A percentile compares a stretch with the other conserved stretches of the same genome.
Evolutionary conservation across 2,329 filamentous ascomycete species (phyloP).

Genomic region (Colletotrichum scovillei): DNA sequence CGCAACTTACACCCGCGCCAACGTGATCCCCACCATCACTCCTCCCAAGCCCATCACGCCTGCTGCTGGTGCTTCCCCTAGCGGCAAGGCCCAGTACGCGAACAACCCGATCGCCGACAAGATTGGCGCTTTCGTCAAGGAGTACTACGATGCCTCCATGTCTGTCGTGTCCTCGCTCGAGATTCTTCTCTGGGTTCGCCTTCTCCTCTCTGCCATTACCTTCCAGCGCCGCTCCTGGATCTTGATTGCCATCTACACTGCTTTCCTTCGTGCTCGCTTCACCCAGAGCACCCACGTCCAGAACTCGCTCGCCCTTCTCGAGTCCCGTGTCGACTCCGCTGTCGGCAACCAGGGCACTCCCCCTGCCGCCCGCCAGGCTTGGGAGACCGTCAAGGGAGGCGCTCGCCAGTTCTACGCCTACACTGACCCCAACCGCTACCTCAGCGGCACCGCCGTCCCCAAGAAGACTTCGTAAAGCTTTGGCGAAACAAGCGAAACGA

Average conservation of each 20-base stretch:
- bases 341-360: conserved; percentile 89
- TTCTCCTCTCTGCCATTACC: conserved; percentile 82
- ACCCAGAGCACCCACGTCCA: conserved; percentile 95
- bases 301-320: conserved; percentile 78
- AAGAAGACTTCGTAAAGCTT: conserved; percentile 55
- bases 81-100: conserved; percentile 65
- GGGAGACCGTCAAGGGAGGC: conserved; percentile 81
- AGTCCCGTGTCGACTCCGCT: conserved; percentile 81
- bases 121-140: conserved; percentile 95
- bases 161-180: conserved; percentile 90
- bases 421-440: conserved; percentile 83
- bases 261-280: conserved; percentile 91
- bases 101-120: conserved; percentile 77
- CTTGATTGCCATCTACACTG: conserved; percentile 84
- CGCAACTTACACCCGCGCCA: conserved; percentile 93
- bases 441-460: conserved; percentile 65
- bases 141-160: conserved; percentile 98
- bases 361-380: conserved; percentile 80
- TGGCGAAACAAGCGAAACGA: background rate
- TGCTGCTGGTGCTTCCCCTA: conserved; percentile 65
- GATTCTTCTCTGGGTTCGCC: conserved; percentile 86
- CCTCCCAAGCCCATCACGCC: conserved; percentile 69
- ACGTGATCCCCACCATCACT: conserved; percentile 87
- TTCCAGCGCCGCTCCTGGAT: conserved; percentile 95
- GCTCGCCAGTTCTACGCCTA: conserved; percentile 80